A percentile compares a stretch with the other conserved stretches of the same genome.
These are phyloP conservation scores for Phytophthora fragariaefolia DNA, from an alignment of 352 stramenopile genomes.

Conservation along the genomic window DNA sequence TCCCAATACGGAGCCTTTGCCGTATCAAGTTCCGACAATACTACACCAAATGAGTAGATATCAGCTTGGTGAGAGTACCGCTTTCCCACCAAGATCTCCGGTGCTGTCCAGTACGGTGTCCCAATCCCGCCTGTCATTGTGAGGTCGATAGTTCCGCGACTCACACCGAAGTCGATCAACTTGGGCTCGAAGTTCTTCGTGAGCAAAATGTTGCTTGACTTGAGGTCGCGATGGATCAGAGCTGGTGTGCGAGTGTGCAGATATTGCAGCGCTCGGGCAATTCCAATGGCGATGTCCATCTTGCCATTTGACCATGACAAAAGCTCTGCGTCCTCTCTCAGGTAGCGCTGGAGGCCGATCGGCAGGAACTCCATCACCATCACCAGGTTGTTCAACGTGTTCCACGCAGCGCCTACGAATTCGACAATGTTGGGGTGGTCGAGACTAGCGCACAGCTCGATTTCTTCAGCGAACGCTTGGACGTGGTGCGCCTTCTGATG, in stretches of 20 bases:
- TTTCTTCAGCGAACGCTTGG: conserved; percentile 54
- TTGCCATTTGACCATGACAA: conserved; percentile 46
- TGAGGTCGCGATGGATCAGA: conserved; percentile 45
- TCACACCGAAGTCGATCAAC: conserved; percentile 87
- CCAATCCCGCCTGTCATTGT: conserved; percentile 72
- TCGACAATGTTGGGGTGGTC: conserved; percentile 54
- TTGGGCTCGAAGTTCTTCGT: conserved; percentile 67
- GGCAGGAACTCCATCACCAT: conserved; percentile 46
- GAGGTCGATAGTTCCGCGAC: conserved; percentile 28
- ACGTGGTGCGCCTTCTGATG: conserved; percentile 36
- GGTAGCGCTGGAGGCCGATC: conserved; percentile 26
- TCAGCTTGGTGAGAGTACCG: conserved; percentile 62
- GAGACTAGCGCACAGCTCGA: conserved; percentile 57
- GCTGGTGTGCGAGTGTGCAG: conserved; percentile 34
- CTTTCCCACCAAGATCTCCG: conserved; percentile 69
- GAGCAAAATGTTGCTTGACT: conserved; percentile 73
- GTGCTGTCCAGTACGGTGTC: conserved; percentile 85
- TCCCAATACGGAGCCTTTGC: conserved; percentile 38
- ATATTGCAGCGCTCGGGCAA: conserved; percentile 42
- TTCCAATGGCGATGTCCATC: conserved; percentile 52
- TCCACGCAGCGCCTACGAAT: conserved; percentile 65
- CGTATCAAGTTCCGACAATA: conserved; percentile 55
- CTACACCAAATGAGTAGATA: conserved; percentile 72
- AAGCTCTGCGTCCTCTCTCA: conserved; percentile 26
- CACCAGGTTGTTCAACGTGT: conserved; percentile 36